Percentiles rank a stretch among this genome's conserved stretches.
phyloP scores from a whole-genome alignment of 75 land plant species.

The Pinus taeda region DNA sequence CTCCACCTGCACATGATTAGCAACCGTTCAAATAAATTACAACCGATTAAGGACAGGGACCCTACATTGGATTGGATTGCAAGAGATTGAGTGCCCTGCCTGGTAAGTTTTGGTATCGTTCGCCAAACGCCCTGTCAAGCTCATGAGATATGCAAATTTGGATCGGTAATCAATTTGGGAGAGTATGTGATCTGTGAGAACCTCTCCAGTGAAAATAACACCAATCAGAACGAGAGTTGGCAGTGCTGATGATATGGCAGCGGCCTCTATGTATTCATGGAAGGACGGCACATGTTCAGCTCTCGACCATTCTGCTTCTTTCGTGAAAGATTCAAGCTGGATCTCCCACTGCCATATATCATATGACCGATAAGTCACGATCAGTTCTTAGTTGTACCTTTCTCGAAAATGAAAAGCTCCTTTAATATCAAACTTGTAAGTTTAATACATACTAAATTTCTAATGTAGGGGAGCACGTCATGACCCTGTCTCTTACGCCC shows the following conservation, averaged over 20 bases:
- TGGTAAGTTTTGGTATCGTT: no score
- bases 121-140: no score
- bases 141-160: no score
- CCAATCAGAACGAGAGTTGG: no score
- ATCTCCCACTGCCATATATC: constrained; percentile 35
- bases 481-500: constrained; percentile 9
- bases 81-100: no score
- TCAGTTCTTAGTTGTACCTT: background rate
- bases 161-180: no score
- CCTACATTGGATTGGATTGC: constrained; percentile 1
- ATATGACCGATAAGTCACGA: background rate
- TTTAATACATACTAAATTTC: background rate
- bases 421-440: background rate
- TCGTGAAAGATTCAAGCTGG: constrained; percentile 23
- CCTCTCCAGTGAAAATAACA: no score
- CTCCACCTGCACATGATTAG: constrained; percentile 10
- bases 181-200: no score
- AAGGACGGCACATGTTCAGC: constrained; percentile 32
- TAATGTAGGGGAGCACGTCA: constrained; percentile 6
- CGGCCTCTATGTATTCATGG: constrained; percentile 48
- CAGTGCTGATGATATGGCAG: constrained; percentile 22
- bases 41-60: constrained; percentile 2
- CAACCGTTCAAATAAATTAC: constrained; percentile 5
- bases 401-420: background rate
- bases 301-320: constrained; percentile 49